phyloP scores from a whole-genome alignment of 257 asterid species.

The Nemophila menziesii region DNA sequence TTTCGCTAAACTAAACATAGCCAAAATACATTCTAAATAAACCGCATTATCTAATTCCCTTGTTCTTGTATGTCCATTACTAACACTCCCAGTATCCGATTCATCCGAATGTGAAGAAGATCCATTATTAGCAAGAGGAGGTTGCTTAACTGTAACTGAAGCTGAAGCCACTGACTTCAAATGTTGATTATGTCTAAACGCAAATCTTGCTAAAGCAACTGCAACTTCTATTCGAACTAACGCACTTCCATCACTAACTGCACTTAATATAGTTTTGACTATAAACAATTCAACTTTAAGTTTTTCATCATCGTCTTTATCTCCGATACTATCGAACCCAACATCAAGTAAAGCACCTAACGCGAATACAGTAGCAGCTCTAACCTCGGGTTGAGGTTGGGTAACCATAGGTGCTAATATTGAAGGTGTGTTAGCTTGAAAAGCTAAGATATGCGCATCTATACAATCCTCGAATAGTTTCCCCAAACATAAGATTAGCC shows the following conservation, averaged over 20 bases:
- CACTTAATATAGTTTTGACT: conserved; percentile 60
- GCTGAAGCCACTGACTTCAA: conserved; percentile 92
- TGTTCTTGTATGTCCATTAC: conserved; percentile 75
- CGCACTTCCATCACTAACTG: conserved; percentile 93
- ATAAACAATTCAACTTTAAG: conserved; percentile 63
- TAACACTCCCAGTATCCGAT: conserved; percentile 38
- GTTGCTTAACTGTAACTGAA: conserved; percentile 61
- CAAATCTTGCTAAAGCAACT: conserved; percentile 90
- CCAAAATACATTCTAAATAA: conserved; percentile 76
- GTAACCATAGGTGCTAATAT: conserved; percentile 72
- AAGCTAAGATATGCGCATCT: conserved; percentile 76
- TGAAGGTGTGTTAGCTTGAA: conserved; percentile 84
- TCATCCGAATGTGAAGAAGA: conserved; percentile 99
- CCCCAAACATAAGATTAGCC: conserved; percentile 96
- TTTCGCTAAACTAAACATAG: conserved; percentile 84
- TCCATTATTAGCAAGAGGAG: conserved; percentile 81
- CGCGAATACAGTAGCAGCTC: conserved; percentile 92
- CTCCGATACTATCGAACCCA: conserved; percentile 68
- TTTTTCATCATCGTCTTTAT: conserved; percentile 89
- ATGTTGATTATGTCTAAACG: conserved; percentile 93
- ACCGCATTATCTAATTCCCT: conserved; percentile 70
- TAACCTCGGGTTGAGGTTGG: conserved; percentile 99
- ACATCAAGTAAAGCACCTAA: conserved; percentile 79
- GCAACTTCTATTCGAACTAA: conserved; percentile 99
- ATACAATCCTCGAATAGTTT: conserved; percentile 88